phyloP scores from a whole-genome alignment of 768 basidiomycete genomes.

The Kwoniella sp. region DNA sequence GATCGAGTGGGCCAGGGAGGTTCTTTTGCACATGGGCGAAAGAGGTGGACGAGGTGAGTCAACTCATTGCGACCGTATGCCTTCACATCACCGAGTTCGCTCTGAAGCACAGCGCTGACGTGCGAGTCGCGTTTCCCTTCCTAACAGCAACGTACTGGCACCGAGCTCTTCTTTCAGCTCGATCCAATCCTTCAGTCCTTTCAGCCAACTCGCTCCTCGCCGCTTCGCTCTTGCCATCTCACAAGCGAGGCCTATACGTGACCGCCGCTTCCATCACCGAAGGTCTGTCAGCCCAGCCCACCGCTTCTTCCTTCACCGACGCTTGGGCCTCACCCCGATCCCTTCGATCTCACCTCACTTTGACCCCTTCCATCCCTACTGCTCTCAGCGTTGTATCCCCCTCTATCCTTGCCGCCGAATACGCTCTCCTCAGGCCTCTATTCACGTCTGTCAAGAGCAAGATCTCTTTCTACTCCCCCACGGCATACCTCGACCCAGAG shows the following conservation, averaged over 20 bases:
- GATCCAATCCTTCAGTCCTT: constrained; percentile 36
- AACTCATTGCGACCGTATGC: no score
- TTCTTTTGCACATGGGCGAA: constrained; percentile 20
- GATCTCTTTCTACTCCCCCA: constrained; percentile 38
- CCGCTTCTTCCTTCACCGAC: constrained; percentile 1
- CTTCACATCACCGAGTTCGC: no score
- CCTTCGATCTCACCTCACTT: constrained; percentile 16
- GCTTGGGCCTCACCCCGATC: constrained; percentile 9
- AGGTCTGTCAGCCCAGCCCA: constrained; percentile 24
- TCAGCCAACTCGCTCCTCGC: constrained; percentile 30
- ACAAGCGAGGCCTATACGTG: constrained; percentile 14
- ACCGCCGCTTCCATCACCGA: constrained; percentile 26
- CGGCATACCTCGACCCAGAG: constrained; percentile 34
- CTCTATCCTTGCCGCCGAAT: constrained; percentile 35
- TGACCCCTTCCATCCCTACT: constrained; percentile 28
- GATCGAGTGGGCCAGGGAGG: constrained; percentile 28
- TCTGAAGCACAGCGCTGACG: no score
- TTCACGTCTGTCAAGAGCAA: constrained; percentile 31
- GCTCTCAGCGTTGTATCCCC: constrained; percentile 18
- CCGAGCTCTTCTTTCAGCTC: constrained; percentile 27
- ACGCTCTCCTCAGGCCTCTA: constrained; percentile 39
- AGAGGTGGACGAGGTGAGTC: constrained; percentile 32
- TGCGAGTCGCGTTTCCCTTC: not conserved
- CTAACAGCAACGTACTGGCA: constrained; percentile 41
- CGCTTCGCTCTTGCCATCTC: constrained; percentile 13